Percentiles rank a stretch among this genome's conserved stretches.
These are phyloP conservation scores for Thalassiosira profunda DNA, from an alignment of 108 stramenopile species.

Conservation along the genomic window DNA sequence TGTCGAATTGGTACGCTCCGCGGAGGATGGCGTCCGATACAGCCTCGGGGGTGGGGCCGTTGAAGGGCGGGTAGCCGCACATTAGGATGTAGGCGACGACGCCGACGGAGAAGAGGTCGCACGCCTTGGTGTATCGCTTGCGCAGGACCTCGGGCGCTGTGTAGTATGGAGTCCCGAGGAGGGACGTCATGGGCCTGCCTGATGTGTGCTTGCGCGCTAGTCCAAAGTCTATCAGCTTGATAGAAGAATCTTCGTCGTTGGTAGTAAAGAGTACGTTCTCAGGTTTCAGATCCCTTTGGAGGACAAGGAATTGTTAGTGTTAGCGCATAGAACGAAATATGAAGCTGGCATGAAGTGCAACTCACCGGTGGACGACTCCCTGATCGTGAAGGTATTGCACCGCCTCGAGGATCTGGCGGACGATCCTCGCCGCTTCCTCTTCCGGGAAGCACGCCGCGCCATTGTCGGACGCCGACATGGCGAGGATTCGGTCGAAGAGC, in stretches of 20 bases:
- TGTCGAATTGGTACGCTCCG: no score
- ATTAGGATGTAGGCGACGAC: slow-evolving; percentile 70
- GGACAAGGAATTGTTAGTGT: background rate
- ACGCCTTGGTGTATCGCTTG: slow-evolving; percentile 57
- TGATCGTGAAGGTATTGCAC: slow-evolving; percentile 74
- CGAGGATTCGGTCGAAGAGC: slow-evolving; percentile 92
- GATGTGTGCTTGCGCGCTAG: background rate
- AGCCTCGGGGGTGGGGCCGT: no score
- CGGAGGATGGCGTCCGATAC: no score
- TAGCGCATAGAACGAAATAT: slow-evolving; percentile 40
- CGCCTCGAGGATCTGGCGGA: slow-evolving; percentile 56
- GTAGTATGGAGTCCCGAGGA: slow-evolving; percentile 67
- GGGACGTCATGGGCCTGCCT: background rate
- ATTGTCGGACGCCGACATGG: slow-evolving; percentile 83
- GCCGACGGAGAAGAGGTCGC: slow-evolving; percentile 71
- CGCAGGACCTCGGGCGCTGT: slow-evolving; percentile 57
- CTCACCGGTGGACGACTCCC: slow-evolving; percentile 60
- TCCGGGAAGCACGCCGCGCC: slow-evolving; percentile 35
- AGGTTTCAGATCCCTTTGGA: slow-evolving; percentile 68
- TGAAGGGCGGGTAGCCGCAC: slow-evolving; percentile 73
- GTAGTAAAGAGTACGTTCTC: slow-evolving; percentile 25
- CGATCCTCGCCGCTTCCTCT: slow-evolving; percentile 40
- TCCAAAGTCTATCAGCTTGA: slow-evolving; percentile 36
- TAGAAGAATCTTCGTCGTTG: background rate
- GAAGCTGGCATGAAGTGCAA: no score